A percentile compares a stretch with the other conserved stretches of the same genome.
phyloP scores from a whole-genome alignment of 2,329 filamentous ascomycete genomes.

The Penicillium sp. region DNA sequence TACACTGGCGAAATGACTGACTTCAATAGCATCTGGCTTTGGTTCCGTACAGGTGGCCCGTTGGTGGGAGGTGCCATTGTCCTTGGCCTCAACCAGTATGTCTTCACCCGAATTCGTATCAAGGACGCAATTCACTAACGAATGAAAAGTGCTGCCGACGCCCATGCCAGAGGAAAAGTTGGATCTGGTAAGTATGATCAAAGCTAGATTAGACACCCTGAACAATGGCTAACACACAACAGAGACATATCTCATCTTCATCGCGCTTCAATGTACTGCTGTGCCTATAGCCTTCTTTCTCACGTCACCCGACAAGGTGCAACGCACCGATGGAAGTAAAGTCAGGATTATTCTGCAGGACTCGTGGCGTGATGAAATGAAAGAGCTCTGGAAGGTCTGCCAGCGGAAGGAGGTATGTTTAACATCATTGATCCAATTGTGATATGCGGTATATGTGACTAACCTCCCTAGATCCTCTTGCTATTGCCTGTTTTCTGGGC shows the following conservation, averaged over 20 bases:
- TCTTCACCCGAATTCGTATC: neutral
- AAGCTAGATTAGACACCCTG: neutral
- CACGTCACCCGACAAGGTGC: constrained; percentile 43
- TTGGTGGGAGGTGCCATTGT: constrained; percentile 50
- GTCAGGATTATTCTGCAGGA: constrained; percentile 40
- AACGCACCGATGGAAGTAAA: constrained; percentile 41
- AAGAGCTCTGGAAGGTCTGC: constrained; percentile 35
- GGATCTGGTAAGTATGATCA: constrained; percentile 18
- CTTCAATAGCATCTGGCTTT: constrained; percentile 42
- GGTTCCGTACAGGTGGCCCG: constrained; percentile 52
- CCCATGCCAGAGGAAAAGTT: constrained; percentile 26
- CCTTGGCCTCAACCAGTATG: constrained; percentile 44
- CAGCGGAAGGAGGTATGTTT: constrained; percentile 20
- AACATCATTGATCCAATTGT: neutral
- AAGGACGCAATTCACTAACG: neutral
- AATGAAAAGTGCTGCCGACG: constrained; percentile 6
- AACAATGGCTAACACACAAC: neutral
- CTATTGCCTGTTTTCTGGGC: constrained; percentile 47
- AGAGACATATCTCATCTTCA: constrained; percentile 46
- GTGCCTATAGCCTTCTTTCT: constrained; percentile 42
- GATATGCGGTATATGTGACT: constrained; percentile 1
- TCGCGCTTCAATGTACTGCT: constrained; percentile 40
- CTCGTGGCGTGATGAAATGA: constrained; percentile 42
- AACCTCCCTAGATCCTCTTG: constrained; percentile 36
- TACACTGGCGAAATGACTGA: neutral